phyloP scores from a whole-genome alignment of 2,329 filamentous ascomycete species.

The Trichoderma harzianum region DNA sequence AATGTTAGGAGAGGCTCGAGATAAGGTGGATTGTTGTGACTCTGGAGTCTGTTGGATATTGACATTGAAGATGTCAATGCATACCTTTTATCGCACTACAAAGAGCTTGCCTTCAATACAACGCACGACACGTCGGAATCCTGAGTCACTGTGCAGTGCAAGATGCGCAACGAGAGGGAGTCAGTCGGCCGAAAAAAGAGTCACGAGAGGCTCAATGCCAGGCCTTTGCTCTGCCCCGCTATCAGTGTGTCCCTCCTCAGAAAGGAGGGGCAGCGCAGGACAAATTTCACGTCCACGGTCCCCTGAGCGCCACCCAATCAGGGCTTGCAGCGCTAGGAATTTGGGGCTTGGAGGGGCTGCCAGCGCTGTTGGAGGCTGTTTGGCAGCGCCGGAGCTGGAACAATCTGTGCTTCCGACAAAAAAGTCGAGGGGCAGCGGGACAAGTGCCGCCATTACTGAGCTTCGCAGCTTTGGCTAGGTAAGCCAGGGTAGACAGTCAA shows the following conservation, averaged over 20 bases:
- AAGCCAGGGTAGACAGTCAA: constrained; percentile 17
- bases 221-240: constrained; percentile 21
- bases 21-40: neutral
- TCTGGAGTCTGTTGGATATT: neutral
- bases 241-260: constrained; percentile 14
- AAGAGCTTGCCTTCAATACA: neutral
- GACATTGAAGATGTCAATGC: neutral
- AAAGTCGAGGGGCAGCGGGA: constrained; percentile 29
- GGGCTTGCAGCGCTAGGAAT: neutral
- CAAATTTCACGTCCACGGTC: constrained; percentile 20
- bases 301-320: constrained; percentile 22
- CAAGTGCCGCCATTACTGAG: constrained; percentile 20
- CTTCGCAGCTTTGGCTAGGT: constrained; percentile 19
- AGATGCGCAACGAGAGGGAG: neutral
- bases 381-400: constrained; percentile 26
- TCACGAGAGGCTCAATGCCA: constrained; percentile 10
- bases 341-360: neutral
- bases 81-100: neutral
- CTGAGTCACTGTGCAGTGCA: constrained; percentile 2
- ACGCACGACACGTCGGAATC: neutral
- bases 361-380: neutral
- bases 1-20: neutral
- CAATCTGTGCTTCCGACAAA: constrained; percentile 28
- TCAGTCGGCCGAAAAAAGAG: constrained; percentile 6
- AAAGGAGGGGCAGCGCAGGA: constrained; percentile 22